Base-by-base conservation (phyloP, 371 early-diverging fungal genomes). In the Mortierella sp. region DNA sequence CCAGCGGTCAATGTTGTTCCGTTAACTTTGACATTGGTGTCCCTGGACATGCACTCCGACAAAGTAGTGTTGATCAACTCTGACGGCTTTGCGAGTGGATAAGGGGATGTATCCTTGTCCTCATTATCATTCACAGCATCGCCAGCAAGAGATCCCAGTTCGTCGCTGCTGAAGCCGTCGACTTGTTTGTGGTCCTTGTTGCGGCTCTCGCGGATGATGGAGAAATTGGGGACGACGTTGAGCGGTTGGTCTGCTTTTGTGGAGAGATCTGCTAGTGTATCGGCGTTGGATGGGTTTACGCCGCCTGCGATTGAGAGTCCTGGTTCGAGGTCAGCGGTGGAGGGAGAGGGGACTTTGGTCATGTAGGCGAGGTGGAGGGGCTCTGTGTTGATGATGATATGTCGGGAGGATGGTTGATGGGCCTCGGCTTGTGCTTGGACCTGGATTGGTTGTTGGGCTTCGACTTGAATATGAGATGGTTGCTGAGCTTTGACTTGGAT, bases 91-190 rank as follows among this genome's bases (percentile, higher is more conserved):
- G 50, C 54, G 6, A 77, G 21, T 3, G 77, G 72, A 16, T 51
- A n/a, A 3, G 81, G 79, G 6, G 78, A 55, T 11, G 61, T 31
- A 28, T 81, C 85, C 5, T 34, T 37, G 1, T 40, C 74, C n/a
- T 74, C 73, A 13, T 48, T 16, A 16, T 53, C 73, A 53, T 84
- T 84, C 53, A 84, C 71, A 10, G 78, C 81, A 69, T 81, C 85
- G 0, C 79, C 81, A 5, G 81, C 81, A 46, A 81, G 37, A 19
- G 61, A 50, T 0, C 78, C 78, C 8, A 71, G 48, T 10, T 77
- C 50, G 43, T 77, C 84, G 40, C 75, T 75, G 5, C 57, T 19
- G 31, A 72, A 75, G 21, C 31, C 75, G 6, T 69, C 61, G 16
- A 26, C 50, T 34, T 44, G 37, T 2, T 24, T 28, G 24, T 50